Base-by-base conservation (phyloP, 192 early-diverging fungal species). In the Coemansia sp. region DNA sequence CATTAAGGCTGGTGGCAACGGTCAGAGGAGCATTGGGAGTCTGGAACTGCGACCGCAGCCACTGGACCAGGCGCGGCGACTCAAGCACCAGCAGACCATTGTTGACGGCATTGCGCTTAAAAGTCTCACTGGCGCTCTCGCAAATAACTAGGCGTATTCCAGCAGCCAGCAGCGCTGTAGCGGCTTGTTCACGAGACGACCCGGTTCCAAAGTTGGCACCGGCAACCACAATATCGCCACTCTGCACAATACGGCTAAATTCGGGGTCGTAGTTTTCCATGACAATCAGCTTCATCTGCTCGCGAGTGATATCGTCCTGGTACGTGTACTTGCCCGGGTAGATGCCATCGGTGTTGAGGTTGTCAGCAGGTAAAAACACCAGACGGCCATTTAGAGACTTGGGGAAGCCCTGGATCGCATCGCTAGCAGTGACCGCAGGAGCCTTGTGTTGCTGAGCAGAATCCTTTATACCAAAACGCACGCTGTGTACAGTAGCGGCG, bases 251-350 rank as follows among this genome's bases (percentile, higher is more conserved):
- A 28, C 74, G 72, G 16, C 86, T 82, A 65, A 99, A 99, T 11
- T 82, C 70, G 23, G 89, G 85, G 69, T 99, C 96, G 69, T 99
- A 99, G 70, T 99, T 99, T 69, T 96, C 92, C 96, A 99, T 99
- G 41, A 91, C 96, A 1, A 99, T 93, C 67, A 88, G 79, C 41
- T 85, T 85, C 96, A 98, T 98, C 26, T 86, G 81, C 46, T 91
- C 92, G 6, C 85, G 81, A 8, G 86, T 83, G 66, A 99, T 85
- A 58, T 97, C 93, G 66, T 99, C 96, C 61, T 92, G 87, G 65
- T 99, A 99, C 3, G 94, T 99, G 80, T 97, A 99, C 65, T 94
- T 96, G 38, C 96, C 96, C 5, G 96, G 92, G 62, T 99, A 99
- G 52, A 97, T 97, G 31, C 91, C 96, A 78, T 99, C 96, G 7